A percentile compares a stretch with the other conserved stretches of the same genome.
Evolutionary conservation across 169 alveolate species (phyloP).

Genomic region (Plasmodium reichenowi): DNA sequence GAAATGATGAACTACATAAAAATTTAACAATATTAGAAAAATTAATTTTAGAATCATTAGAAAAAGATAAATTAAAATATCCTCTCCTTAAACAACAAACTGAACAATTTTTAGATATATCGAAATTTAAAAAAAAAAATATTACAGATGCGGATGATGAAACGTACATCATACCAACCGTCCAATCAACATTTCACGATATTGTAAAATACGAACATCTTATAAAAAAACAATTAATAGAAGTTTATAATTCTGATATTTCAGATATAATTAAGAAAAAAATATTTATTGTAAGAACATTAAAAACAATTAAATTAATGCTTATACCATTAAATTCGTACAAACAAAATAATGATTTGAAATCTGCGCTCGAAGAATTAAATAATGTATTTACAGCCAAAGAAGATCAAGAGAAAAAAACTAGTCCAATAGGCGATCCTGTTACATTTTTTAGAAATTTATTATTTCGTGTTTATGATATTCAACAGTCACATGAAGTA

Average conservation of each 20-base stretch:
- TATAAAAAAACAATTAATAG: constrained; percentile 16
- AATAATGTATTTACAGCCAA: background rate
- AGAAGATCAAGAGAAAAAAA: background rate
- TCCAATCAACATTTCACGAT: background rate
- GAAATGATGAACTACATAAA: constrained; percentile 5
- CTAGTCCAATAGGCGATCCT: background rate
- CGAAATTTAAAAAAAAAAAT: constrained; percentile 23
- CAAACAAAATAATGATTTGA: constrained; percentile 16
- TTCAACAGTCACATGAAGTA: background rate
- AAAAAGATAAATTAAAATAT: constrained; percentile 21
- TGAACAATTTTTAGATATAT: constrained; percentile 12
- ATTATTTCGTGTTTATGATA: background rate
- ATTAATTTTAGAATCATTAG: constrained; percentile 14
- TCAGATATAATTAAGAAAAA: constrained; percentile 21
- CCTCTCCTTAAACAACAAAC: constrained; percentile 15
- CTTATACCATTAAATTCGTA: constrained; percentile 2
- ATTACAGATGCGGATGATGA: background rate
- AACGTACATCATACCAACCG: background rate
- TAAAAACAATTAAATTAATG: constrained; percentile 18
- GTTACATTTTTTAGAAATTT: background rate
- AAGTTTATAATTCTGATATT: constrained; percentile 8
- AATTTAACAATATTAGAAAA: constrained; percentile 45
- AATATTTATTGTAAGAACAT: constrained; percentile 9
- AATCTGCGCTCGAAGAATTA: background rate
- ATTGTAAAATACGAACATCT: constrained; percentile 48